Base-by-base conservation (phyloP, 169 alveolate genomes). In the Plasmodium adleri region DNA sequence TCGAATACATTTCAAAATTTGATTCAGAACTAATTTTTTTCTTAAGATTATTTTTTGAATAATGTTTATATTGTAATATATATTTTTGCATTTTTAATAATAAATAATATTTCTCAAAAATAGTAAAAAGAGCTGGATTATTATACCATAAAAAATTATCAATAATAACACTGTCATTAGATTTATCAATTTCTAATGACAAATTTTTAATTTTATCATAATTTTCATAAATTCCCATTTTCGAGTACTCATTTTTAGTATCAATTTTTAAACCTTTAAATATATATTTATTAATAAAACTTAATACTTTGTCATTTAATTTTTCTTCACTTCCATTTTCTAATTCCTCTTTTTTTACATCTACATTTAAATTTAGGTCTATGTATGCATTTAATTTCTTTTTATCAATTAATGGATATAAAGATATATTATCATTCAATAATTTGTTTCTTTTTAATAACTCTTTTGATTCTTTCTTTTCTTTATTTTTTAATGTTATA, bases 31-130 rank as follows among this genome's bases (percentile, higher is more conserved):
- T 64, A 50, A 78, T n/a, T 7, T 78, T 67, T 47, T 28, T 78
- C 60, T 78, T 83, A 28, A 83, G 22, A 63, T 70, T 71, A 70
- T 83, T 83, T 62, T 68, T 83, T 70, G 85, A 83, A n/a, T 22
- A 67, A 7, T 83, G 59, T 20, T 50, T 83, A 83, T 83, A 83
- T 32, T 83, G 83, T 39, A 83, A 17, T 54, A 83, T 83, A 13
- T 83, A 71, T 62, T 83, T 83, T 70, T 83, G 83, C 91, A 83
- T 83, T 70, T 83, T 83, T 39, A 83, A 10, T 39, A 71, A 15
- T 15, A 83, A 8, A 70, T 83, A 83, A 71, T 71, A 67, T 70
- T 67, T 83, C 26, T 83, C 91, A 62, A 83, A 83, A 72, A 71
- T 45, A 50, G n/a, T 83, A 49, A 70, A 83, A 3, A 83, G 47